Conservation (phyloP, 441 rosid genomes). For the Corymbia calophylla region DNA sequence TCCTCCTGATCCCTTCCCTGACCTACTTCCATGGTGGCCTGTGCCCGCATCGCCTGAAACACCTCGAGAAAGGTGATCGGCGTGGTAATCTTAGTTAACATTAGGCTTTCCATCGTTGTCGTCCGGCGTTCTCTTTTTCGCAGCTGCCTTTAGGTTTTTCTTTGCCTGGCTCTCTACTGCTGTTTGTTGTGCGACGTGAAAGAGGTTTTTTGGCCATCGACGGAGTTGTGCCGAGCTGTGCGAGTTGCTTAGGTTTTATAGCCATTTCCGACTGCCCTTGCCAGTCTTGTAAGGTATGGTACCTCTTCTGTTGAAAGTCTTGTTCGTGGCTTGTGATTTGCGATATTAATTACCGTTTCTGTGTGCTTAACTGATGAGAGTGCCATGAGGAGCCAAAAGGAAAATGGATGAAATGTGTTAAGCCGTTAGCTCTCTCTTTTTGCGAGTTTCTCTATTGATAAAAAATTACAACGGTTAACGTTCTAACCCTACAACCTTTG, state of each 20-base stretch:
- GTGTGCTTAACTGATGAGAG: not conserved
- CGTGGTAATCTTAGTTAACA: slow-evolving; percentile 92
- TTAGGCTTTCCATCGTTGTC: not conserved
- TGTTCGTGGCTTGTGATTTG: not conserved
- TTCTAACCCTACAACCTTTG: not conserved
- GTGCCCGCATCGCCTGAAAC: slow-evolving; percentile 74
- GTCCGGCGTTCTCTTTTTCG: not conserved
- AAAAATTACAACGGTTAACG: not conserved
- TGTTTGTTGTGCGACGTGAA: not conserved
- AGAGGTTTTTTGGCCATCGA: not conserved
- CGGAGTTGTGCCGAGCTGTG: not conserved
- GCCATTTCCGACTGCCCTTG: not conserved
- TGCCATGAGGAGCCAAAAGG: not conserved
- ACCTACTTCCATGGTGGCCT: slow-evolving; percentile 44
- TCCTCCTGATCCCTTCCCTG: slow-evolving; percentile 39
- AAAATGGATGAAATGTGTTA: not conserved
- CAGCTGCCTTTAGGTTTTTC: not conserved
- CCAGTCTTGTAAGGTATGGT: not conserved
- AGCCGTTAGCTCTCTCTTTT: not conserved
- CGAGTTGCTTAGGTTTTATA: not conserved
- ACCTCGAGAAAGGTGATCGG: slow-evolving; percentile 77
- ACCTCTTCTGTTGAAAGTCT: not conserved
- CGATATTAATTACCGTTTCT: not conserved
- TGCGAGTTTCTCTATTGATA: not conserved
- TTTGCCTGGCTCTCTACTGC: not conserved